These are phyloP conservation scores for Flaveria floridana DNA, from an alignment of 140 eudicot species.

Conservation along the genomic window DNA sequence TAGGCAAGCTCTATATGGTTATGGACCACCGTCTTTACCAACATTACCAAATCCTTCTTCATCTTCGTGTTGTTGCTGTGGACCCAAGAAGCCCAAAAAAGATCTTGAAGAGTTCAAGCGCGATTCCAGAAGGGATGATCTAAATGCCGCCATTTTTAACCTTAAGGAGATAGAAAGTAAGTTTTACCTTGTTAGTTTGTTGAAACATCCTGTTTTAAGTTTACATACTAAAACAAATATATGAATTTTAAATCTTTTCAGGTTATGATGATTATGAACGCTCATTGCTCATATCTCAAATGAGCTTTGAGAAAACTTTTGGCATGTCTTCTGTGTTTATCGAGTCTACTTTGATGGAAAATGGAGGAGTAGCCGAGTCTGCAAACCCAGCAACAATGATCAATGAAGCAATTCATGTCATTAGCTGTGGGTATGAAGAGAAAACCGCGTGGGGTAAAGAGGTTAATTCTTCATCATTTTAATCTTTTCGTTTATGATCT, in stretches of 20 bases:
- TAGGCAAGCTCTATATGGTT: conserved; percentile 97
- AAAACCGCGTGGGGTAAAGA: conserved; percentile 99
- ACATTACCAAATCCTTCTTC: conserved; percentile 57
- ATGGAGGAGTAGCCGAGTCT: conserved; percentile 89
- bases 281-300: conserved; percentile 88
- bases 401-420: conserved; percentile 96
- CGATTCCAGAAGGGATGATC: conserved; percentile 88
- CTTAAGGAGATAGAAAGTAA: conserved; percentile 92
- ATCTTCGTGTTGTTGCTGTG: conserved; percentile 81
- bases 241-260: conserved; percentile 29
- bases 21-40: conserved; percentile 79
- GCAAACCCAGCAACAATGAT: conserved; percentile 82
- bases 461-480: conserved; percentile 37
- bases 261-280: conserved; percentile 95
- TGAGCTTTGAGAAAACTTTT: conserved; percentile 98
- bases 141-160: conserved; percentile 91
- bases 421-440: conserved; percentile 97
- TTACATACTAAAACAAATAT: background rate
- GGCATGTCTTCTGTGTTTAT: conserved; percentile 91
- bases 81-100: conserved; percentile 72
- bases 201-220: background rate
- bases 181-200: conserved; percentile 18
- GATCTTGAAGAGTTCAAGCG: conserved; percentile 76
- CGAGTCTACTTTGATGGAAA: conserved; percentile 93
- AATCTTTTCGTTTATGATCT: background rate